Evolutionary conservation across 306 rosid species (phyloP), one percentile per base, ranked within the genome.

Genomic region (Begonia peltatifolia): DNA sequence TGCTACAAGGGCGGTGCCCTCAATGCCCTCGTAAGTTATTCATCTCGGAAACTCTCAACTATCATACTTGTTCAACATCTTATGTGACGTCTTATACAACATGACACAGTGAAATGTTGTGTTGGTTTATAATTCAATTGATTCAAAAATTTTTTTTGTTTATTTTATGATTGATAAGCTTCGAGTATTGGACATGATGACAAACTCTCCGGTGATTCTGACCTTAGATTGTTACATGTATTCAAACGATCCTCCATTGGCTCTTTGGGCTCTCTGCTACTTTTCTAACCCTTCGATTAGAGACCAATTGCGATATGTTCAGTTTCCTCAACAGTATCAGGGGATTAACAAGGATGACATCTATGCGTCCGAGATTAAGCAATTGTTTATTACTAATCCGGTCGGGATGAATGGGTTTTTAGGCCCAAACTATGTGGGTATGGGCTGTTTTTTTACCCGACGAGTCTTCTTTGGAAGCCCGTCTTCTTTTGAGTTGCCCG

Each of bases 1-100:
- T 14, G 74, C 55, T 78, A 69, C 30, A 77, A 77, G 50, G 76
- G 79, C 4, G 83, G 79, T 18, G 79, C 83, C 43, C 79, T 77
- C 1, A 77, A 77, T 51, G 66, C 52, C 22, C 56, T 73, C 10
- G 79, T 77, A 70, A 66, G 46, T 13, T 13, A 11, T 36, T 8
- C n/a, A 2, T 30, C 6, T 30, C 9, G 1, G 8, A 30, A 30
- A 0, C 8, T 1, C 4, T 20, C 23, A 20, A 20, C 4, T 20
- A 30, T 30, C 38, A 1, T 30, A 30, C 9, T 30, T 30, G 38
- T 7, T 30, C 9, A 30, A 7, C 38, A 30, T 30, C 9, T 30
- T 30, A 30, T 6, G 38, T 5, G 8, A 5, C 38, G 4, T 1
- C 23, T 20, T 20, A 20, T 2, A 20, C 23, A 3, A 17, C 18